Base-by-base conservation (phyloP, 164 flowering plant genomes). In the Sextonia rubra region DNA sequence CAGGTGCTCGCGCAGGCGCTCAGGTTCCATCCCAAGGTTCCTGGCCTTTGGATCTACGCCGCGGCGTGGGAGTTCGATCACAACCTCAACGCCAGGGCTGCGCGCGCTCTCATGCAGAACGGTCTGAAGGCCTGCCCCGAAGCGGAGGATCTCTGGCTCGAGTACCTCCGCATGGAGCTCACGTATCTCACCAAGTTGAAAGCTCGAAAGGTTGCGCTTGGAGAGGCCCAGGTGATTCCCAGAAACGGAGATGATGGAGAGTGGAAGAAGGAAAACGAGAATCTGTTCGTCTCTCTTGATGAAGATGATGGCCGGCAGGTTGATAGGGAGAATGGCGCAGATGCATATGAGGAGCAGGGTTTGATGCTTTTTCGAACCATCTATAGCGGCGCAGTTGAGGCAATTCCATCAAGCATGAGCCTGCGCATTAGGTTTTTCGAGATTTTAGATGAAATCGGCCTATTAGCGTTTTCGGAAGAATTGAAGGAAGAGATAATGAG, bases 1-100 rank as follows among this genome's bases (percentile, higher is more conserved):
- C 79, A 95, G 99, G 97, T 82, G 12, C 64, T 93, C 62, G 92
- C 92, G 70, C 85, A 90, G 76, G 85, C 82, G n/a, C 74, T 89
- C 18, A 87, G 93, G 78, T 89, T 85, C 78, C 98, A 95, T 79
- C 98, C 99, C 2, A 95, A 89, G 76, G 90, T 89, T 8, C 97
- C 98, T 14, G 94, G 89, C 72, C 87, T 91, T 44, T 95, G 97
- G 98, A 90, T 95, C 17, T 95, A 95, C 83, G 96, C 97, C 69
- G 99, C 99, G 12, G 90, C 94, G 68, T 95, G 98, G 98, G 92
- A 95, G 73, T 93, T 93, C 75, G 98, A 91, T 73, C 83, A 84
- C 75, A 93, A 90, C 73, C 79, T 87, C 61, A 90, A 93, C 81
- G 90, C 81, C 12, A 71, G 77, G 9, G 89, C 97, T 69, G 98